Evolutionary conservation across 768 basidiomycete species (phyloP), one percentile per base, ranked within the genome.

Genomic region (Suillus decipiens): DNA sequence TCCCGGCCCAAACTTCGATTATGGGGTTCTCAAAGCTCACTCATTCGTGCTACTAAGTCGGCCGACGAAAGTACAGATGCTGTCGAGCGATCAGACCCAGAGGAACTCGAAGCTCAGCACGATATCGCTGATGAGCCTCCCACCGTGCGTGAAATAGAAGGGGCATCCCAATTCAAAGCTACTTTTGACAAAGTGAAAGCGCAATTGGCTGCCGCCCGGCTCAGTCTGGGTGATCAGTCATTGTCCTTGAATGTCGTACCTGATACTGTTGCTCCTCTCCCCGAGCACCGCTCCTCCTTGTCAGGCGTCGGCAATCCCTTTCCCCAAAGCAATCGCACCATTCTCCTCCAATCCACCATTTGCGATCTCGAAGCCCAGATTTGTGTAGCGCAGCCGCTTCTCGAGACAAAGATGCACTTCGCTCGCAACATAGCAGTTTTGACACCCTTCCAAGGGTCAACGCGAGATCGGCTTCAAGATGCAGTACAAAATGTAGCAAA

Each of bases 141-240:
- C 12, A 74, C 79, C 24, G 82, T 82, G 11, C 84, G 84, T 6
- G 85, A 88, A 65, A 72, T 85, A 34, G 86, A 87, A 50, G 84
- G 83, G 34, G 81, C 84, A 50, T 85, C 84, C 36, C 86, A 90
- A 66, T 86, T 92, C 73, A 89, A 90, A 70, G 87, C 89, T 24
- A 92, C 92, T 0, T 95, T 95, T 72, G 88, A 93, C 67, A 85
- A 88, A 69, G 91, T 96, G 69, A 95, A 95, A 75, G 90, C 91
- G 1, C 89, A 92, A 69, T 79, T 95, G 57, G 91, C 89, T 0
- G 81, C 89, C 31, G 81, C 80, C 1, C 75, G 76, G 17, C 72
- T 73, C 67, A 68, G 75, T 65, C 66, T 76, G 42, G 61, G 73
- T 61, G 70, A 79, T 69, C 64, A 22, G 71, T 59, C 63, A 2